Base-by-base conservation (phyloP, 768 basidiomycete genomes). In the Lactifluus echinatus region DNA sequence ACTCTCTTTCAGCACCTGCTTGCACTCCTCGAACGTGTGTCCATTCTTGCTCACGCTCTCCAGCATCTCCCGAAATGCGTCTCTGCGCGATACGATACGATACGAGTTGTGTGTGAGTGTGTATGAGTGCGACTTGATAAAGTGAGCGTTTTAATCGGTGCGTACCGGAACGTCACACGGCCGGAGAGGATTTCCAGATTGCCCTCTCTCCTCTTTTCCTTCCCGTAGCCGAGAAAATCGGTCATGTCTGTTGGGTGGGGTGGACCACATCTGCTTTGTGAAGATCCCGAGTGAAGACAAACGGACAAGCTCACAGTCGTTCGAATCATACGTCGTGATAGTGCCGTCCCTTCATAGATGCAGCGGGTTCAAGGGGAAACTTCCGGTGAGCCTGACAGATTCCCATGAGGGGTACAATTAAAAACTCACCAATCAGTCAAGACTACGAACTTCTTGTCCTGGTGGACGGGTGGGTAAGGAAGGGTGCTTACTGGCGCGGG, bases 251-350 rank as follows among this genome's bases (percentile, higher is more conserved):
- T 45, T 17, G n/a, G n/a, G n/a, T n/a, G n/a, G n/a, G n/a, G n/a
- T n/a, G n/a, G n/a, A n/a, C n/a, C 28, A 39, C 19, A 12, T 34
- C 26, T 19, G 36, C 53, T 21, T 29, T 26, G 24, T 3, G 17
- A 43, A 19, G 23, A 19, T 11, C 48, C 33, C 4, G 12, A 29
- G 8, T 15, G 17, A 12, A 50, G 37, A 21, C 15, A 62, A 42
- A 36, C 49, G 31, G 29, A 31, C 29, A 12, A 12, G 65, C 83
- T 60, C 67, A 92, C 88, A 93, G 66, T 96, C 93, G 70, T 97
- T 97, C 7, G 89, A 92, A 68, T 97, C 93, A 66, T 80, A 82
- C 39, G 81, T 92, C 3, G 93, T 95, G 72, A 97, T 95, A 14
- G 93, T 97, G 65, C 89, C 89, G 73, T 92, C 89, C 89, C 89